Percentiles rank a stretch among this genome's conserved stretches.
phyloP scores from a whole-genome alignment of 495 filamentous ascomycete species.

The Clohesyomyces aquaticus region DNA sequence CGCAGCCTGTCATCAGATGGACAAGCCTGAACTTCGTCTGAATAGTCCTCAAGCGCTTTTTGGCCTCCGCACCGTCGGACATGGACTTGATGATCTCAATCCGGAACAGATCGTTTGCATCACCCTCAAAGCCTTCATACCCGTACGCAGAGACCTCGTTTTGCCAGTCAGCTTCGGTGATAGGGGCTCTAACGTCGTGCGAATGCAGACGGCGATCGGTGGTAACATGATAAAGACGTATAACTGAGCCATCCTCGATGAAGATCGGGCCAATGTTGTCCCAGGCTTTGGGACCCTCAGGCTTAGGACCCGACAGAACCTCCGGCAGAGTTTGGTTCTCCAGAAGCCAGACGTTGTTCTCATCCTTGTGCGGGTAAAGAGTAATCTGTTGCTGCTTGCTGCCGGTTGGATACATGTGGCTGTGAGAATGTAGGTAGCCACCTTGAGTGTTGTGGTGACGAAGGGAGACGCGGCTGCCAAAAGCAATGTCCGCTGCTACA shows the following conservation, averaged over 20 bases:
- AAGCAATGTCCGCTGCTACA: constrained; percentile 87
- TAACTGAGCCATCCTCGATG: constrained; percentile 76
- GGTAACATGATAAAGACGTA: constrained; percentile 79
- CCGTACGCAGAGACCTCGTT: constrained; percentile 98
- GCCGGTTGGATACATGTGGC: constrained; percentile 94
- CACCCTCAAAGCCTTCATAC: constrained; percentile 93
- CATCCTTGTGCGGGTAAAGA: constrained; percentile 97
- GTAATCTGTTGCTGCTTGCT: constrained; percentile 99
- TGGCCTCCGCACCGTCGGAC: constrained; percentile 78
- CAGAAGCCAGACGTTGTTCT: constrained; percentile 91
- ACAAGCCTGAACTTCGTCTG: constrained; percentile 95
- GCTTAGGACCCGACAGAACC: constrained; percentile 69
- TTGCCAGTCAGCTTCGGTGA: constrained; percentile 97
- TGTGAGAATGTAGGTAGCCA: constrained; percentile 95
- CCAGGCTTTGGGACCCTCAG: constrained; percentile 83
- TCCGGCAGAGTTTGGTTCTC: constrained; percentile 96
- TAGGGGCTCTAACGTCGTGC: constrained; percentile 94
- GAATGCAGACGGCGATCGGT: constrained; percentile 92
- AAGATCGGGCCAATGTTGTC: constrained; percentile 69
- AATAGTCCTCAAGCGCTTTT: constrained; percentile 87
- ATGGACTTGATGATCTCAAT: constrained; percentile 91
- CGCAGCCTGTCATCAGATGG: constrained; percentile 96
- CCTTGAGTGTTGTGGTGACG: constrained; percentile 97
- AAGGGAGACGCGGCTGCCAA: constrained; percentile 82
- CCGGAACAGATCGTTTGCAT: constrained; percentile 94